Evolutionary conservation across 2,329 filamentous ascomycete species (phyloP).

Genomic region (Aspergillus costaricaensis): DNA sequence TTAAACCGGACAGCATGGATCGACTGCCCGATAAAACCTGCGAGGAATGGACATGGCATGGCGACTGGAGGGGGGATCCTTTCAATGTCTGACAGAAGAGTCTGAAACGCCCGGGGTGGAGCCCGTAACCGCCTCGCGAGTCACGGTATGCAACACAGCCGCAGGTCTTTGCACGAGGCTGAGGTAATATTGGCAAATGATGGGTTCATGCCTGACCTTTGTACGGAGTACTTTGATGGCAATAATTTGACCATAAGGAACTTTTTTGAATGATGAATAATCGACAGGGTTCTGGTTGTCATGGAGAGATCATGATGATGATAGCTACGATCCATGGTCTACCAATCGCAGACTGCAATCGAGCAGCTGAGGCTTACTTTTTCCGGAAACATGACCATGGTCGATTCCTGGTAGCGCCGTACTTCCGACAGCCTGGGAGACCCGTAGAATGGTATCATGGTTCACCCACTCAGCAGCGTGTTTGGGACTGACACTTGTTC

Average conservation of each 20-base stretch:
- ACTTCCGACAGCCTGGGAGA: constrained; percentile 1
- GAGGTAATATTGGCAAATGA: not conserved
- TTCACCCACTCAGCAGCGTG: not conserved
- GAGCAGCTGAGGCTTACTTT: not conserved
- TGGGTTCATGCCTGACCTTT: not conserved
- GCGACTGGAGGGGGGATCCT: not conserved
- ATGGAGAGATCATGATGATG: constrained; percentile 4
- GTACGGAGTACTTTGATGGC: not conserved
- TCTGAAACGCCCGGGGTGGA: constrained; percentile 24
- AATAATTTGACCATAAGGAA: not conserved
- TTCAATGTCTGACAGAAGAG: constrained; percentile 11
- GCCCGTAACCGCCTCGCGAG: constrained; percentile 13
- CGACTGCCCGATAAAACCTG: not conserved
- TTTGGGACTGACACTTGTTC: not conserved
- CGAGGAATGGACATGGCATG: constrained; percentile 10
- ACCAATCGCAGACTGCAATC: not conserved
- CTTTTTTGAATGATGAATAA: not conserved
- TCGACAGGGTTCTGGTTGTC: not conserved
- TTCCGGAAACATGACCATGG: constrained; percentile 2
- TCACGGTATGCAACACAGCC: constrained; percentile 13
- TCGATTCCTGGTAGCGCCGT: not conserved
- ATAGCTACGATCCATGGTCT: constrained; percentile 2
- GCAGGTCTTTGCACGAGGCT: constrained; percentile 5
- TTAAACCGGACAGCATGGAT: not conserved
- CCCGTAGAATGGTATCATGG: not conserved